Conservation (phyloP, 306 rosid genomes). For the Lablab purpureus region DNA sequence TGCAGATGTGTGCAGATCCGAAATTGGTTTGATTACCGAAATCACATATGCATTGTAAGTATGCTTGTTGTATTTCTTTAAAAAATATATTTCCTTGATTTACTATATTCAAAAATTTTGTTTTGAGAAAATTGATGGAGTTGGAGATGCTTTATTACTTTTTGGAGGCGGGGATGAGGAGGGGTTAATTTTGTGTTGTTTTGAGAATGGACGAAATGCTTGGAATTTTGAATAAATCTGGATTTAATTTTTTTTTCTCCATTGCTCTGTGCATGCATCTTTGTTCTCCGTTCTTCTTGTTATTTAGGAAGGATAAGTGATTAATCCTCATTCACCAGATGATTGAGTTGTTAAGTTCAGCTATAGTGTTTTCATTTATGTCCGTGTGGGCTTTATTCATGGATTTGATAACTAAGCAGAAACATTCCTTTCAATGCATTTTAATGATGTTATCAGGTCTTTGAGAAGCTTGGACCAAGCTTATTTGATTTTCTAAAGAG, state of each 20-base stretch:
- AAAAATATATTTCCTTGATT: not conserved
- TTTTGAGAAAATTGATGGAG: constrained; percentile 21
- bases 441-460: constrained; percentile 96
- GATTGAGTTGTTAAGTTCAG: constrained; percentile 39
- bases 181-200: constrained; percentile 7
- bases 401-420: constrained; percentile 70
- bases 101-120: constrained; percentile 16
- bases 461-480: constrained; percentile 99
- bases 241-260: not conserved
- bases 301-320: constrained; percentile 25
- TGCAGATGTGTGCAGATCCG: constrained; percentile 91
- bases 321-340: constrained; percentile 30
- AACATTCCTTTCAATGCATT: constrained; percentile 77
- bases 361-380: constrained; percentile 42
- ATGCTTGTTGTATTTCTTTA: constrained; percentile 32
- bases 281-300: constrained; percentile 27
- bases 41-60: constrained; percentile 98
- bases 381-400: constrained; percentile 62
- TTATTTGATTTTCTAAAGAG: constrained; percentile 99
- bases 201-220: constrained; percentile 37
- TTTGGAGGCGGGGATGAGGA: not conserved
- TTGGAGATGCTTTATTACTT: constrained; percentile 18
- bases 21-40: constrained; percentile 93
- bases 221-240: constrained; percentile 3
- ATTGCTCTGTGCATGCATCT: constrained; percentile 7